Base-by-base conservation (phyloP, 2,329 filamentous ascomycete genomes). In the Pseudomassariella vexata region DNA sequence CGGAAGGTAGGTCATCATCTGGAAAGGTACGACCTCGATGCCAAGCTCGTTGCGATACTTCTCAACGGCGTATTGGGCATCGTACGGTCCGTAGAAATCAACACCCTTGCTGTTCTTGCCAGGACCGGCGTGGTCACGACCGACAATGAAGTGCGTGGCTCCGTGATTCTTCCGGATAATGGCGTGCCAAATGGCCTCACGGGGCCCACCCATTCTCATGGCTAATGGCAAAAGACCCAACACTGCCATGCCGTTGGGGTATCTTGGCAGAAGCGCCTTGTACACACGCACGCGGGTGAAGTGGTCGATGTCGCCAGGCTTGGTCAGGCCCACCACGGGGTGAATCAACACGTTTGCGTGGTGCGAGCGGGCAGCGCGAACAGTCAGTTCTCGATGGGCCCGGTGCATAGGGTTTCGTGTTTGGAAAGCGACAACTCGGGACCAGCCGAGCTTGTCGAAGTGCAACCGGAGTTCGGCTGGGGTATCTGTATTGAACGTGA, bases 131-230 rank as follows among this genome's bases (percentile, higher is more conserved):
- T 98, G 92, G 68, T 98, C 92, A 69, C 92, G 87, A 40, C 92
- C 92, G 46, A 98, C 89, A 52, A 98, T 98, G 73, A 98, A 98
- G 75, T 98, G 92, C 11, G 92, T 96, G 28, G 90, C 88, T 53
- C 92, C 92, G 68, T 95, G 89, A 68, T 98, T 98, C 82, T 96
- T 98, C 59, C 92, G 88, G 73, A 98, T 98, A 55, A 98, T 95
- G 56, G 92, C 92, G 73, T 98, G 92, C 92, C 92, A 98, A 68
- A 98, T 88, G 48, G 92, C 92, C 72, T 98, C 92, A 48, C 92
- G 86, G 43, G 92, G 92, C 52, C 92, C 92, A 56, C 88, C 92
- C 92, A 98, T 98, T 59, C 92, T 85, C 92, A 98, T 98, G 52
- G 92, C 92, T 44, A 98, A 76, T 37, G 89, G 89, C 34, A 98